Base-by-base conservation (phyloP, 352 stramenopile genomes). In the Phytophthora palmivora region DNA sequence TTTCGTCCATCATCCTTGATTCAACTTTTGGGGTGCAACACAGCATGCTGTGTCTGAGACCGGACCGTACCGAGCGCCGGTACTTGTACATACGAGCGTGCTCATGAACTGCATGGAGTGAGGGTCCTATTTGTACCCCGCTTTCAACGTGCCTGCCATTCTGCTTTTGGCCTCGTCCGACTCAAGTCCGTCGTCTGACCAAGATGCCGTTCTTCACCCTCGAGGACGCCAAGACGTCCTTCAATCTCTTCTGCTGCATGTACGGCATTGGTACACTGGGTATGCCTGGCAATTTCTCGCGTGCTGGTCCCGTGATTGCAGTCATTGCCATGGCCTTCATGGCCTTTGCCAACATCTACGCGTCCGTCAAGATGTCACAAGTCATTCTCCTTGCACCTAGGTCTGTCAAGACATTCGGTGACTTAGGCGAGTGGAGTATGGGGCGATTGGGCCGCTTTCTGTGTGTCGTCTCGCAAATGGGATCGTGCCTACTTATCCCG, bases 221-320 rank as follows among this genome's bases (percentile, higher is more conserved):
- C 1, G 76, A 84, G 32, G 76, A 84, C 45, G 59, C 72, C 52
- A 83, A 83, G 42, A 70, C 54, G 18, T 67, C 55, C 15, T 78
- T 78, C 62, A 70, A 63, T 18, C 58, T 80, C 59, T 80, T 85
- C 48, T 88, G 78, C 53, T 76, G 67, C 24, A 63, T 88, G 39
- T 88, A 57, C 47, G 78, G 78, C 41, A 78, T 88, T 34, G 79
- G 79, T 5, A 78, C 79, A 14, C 66, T 89, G 30, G 70, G 72
- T 32, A 87, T 89, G 72, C n/a, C n/a, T n/a, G n/a, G n/a, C n/a
- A n/a, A n/a, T n/a, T n/a, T n/a, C n/a, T n/a, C n/a, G n/a, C n/a
- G n/a, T n/a, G n/a, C n/a, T n/a, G n/a, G n/a, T n/a, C n/a, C n/a
- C n/a, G n/a, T n/a, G n/a, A n/a, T n/a, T 33, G 78, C 78, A 0